Evolutionary conservation across 805 yeast species (phyloP), one percentile per base, ranked within the genome.

Genomic region (Saccharomyces jurei): DNA sequence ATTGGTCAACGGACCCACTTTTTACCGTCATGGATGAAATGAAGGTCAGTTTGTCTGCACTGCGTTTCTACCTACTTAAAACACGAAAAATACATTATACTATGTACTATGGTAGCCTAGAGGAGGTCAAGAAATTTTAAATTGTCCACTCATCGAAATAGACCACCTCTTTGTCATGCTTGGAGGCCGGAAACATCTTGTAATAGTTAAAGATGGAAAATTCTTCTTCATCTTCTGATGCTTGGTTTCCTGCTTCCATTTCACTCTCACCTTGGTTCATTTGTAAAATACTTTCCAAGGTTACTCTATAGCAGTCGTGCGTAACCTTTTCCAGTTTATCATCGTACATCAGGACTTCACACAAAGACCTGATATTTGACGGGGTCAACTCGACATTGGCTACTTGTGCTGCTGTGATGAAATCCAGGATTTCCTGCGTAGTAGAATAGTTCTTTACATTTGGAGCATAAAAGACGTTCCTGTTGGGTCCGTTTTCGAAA

Each of bases 291-390:
- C 91, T 84, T 61, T 85, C 89, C 83, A 92, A 84, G 1, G 96
- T 86, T 0, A 95, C 94, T 62, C 79, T 81, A 70, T 86, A 92
- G 48, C 83, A 79, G 59, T 84, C 83, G 29, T 80, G 74, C 46
- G 77, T 76, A 2, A 82, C 75, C 53, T 77, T 74, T 65, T 90
- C 97, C 51, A 94, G 67, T 68, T 84, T 87, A 63, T 90, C 96
- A 64, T 94, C 99, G 69, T 78, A 89, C 1, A 86, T 82, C 49
- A 94, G 73, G 14, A 94, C 97, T 59, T 90, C 95, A 68, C 97
- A 89, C 25, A 94, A 74, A 0, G 95, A 76, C 54, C 90, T 76
- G 50, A 94, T 84, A 67, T 94, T 96, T 41, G 80, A 75, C 22
- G 81, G 74, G 2, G 82, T 81, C 56, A 94, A 77, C 52, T 91